These are phyloP conservation scores for Silene latifolia DNA, from an alignment of 148 eudicot genomes.

Conservation along the genomic window DNA sequence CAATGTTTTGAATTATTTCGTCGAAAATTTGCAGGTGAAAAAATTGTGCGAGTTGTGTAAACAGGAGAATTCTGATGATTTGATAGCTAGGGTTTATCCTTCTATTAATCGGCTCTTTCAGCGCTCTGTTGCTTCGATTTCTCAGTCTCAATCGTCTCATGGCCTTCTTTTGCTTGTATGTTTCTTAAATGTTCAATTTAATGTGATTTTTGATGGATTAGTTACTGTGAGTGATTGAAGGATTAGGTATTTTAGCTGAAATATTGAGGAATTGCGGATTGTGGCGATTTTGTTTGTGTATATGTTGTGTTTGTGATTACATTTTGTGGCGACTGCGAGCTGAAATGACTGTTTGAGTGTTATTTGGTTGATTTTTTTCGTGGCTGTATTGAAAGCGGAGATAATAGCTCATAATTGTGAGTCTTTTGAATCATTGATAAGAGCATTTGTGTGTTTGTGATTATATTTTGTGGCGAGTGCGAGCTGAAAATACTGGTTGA, in stretches of 20 bases:
- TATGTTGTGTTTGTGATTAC: not conserved
- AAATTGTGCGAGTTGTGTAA: conserved; percentile 68
- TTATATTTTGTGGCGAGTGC: not conserved
- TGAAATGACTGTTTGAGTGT: conserved; percentile 3
- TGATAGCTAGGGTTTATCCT: conserved; percentile 93
- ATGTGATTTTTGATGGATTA: not conserved
- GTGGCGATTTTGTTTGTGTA: not conserved
- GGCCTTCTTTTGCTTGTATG: conserved; percentile 74
- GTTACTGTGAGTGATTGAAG: not conserved
- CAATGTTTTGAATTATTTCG: not conserved
- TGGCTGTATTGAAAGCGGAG: not conserved
- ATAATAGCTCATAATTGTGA: not conserved
- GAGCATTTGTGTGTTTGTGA: not conserved
- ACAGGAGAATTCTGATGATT: conserved; percentile 78
- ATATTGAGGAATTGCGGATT: not conserved
- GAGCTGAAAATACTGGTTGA: not conserved
- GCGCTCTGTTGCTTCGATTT: conserved; percentile 68
- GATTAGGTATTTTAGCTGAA: not conserved
- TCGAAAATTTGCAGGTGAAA: conserved; percentile 50
- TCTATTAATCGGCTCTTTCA: conserved; percentile 75
- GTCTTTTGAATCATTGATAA: not conserved
- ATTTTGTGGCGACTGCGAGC: not conserved
- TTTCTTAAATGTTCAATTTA: not conserved
- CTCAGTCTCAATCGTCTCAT: conserved; percentile 58
- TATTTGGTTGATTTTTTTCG: not conserved